Percentiles rank a stretch among this genome's conserved stretches.
Conservation (phyloP, 106 monocot genomes). For the Cymbidium sinense region DNA sequence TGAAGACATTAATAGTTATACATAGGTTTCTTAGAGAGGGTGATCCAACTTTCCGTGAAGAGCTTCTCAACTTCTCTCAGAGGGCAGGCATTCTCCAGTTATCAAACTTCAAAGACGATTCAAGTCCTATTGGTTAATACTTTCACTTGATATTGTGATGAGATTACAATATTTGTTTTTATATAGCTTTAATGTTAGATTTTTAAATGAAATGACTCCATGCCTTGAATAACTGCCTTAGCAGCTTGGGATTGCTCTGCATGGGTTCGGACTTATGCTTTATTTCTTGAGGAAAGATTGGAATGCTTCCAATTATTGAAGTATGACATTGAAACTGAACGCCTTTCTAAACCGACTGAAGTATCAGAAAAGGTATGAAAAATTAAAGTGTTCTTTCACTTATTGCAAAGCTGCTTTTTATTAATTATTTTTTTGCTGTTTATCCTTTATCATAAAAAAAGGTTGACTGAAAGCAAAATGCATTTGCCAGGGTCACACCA, state of each 20-base stretch:
- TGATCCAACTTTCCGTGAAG: conserved; percentile 88
- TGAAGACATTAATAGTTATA: conserved; percentile 47
- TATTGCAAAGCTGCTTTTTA: not conserved
- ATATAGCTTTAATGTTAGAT: too few species aligned
- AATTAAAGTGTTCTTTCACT: not conserved
- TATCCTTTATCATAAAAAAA: not conserved
- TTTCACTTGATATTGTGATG: too few species aligned
- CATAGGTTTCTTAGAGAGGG: conserved; percentile 52
- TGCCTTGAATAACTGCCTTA: not conserved
- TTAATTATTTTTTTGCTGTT: not conserved
- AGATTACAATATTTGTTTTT: too few species aligned
- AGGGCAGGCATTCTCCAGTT: conserved; percentile 63
- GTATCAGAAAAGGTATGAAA: conserved; percentile 54
- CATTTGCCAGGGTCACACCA: conserved; percentile 52
- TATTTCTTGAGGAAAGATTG: conserved; percentile 68
- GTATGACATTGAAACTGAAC: conserved; percentile 62
- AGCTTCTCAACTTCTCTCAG: conserved; percentile 69
- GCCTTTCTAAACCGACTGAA: conserved; percentile 37
- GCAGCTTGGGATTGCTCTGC: conserved; percentile 83
- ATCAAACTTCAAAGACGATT: conserved; percentile 88
- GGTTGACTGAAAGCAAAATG: not conserved
- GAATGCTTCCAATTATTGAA: conserved; percentile 55
- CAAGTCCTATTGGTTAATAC: conserved; percentile 69
- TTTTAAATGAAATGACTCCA: too few species aligned
- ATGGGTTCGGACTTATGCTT: conserved; percentile 72